Evolutionary conservation across 495 filamentous ascomycete genomes (phyloP), one percentile per base, ranked within the genome.

Genomic region (Penicillium goetzii): DNA sequence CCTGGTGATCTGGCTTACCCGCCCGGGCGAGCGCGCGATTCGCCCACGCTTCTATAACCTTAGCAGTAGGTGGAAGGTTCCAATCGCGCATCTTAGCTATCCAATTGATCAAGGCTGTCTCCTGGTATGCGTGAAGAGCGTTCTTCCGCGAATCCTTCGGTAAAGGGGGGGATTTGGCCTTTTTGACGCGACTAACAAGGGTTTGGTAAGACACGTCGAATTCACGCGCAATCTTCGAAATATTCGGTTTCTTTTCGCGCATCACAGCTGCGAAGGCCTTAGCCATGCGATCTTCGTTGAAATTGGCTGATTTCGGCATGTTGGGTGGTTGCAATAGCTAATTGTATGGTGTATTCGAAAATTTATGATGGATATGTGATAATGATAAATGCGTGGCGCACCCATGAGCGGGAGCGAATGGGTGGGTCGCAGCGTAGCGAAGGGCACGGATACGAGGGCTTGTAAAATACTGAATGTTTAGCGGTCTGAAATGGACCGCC

Each of bases 241-340:
- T 30, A 33, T 54, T 54, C 10, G 51, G 28, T 21, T 54, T 30
- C n/a, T 54, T 54, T 21, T 54, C 28, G 51, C 28, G 3, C 4
- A 54, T 1, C 0, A 54, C 51, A 1, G n/a, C 28, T 54, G 1
- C 21, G 28, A 8, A 54, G 26, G 51, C 30, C 21, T 54, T 26
- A 1, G 26, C 51, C 3, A 50, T 1, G 4, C 45, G 28, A 54
- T 2, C 4, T n/a, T 54, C 51, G 17, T 54, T 10, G 15, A 54
- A 54, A n/a, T 54, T 10, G n/a, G 2, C 6, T 2, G 25, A 54
- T 54, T 54, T 54, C 33, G 51, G 51, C 51, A 54, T 54, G 14
- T 17, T 54, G 11, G 51, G 51, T 54, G 51, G 51, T 50, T 50
- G 45, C 32, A 52, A 7, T 52, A 11, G 49, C 49, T 52, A 32